phyloP scores from a whole-genome alignment of 192 early-diverging fungal genomes.

The Glomus cerebriforme region DNA sequence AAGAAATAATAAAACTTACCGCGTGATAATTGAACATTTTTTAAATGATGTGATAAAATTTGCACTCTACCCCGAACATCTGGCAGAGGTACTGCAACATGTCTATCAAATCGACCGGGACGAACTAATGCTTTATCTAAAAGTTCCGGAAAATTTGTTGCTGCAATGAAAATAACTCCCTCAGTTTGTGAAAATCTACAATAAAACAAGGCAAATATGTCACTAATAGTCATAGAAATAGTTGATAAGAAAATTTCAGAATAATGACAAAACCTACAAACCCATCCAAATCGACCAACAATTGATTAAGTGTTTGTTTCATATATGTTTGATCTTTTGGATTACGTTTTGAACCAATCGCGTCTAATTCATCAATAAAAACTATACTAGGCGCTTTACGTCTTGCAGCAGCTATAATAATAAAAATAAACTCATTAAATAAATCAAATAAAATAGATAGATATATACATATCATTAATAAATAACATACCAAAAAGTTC shows the following conservation, averaged over 20 bases:
- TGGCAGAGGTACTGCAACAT: constrained; percentile 91
- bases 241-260: neutral
- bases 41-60: constrained; percentile 90
- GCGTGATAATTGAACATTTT: constrained; percentile 66
- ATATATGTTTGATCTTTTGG: constrained; percentile 94
- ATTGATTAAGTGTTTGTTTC: constrained; percentile 98
- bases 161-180: constrained; percentile 98
- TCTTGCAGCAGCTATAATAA: constrained; percentile 66
- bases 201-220: constrained; percentile 16
- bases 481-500: constrained; percentile 72
- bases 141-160: constrained; percentile 97
- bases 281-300: constrained; percentile 98
- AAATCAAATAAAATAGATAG: neutral
- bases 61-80: constrained; percentile 95
- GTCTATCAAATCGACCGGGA: constrained; percentile 96
- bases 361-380: constrained; percentile 99
- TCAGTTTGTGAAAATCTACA: constrained; percentile 83
- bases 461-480: neutral
- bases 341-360: constrained; percentile 92
- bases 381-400: constrained; percentile 83
- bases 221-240: neutral
- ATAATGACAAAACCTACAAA: constrained; percentile 27
- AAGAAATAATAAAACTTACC: neutral
- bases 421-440: neutral
- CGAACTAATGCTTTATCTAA: constrained; percentile 96